Percentiles rank a stretch among this genome's conserved stretches.
phyloP scores from a whole-genome alignment of 116 monocot genomes.

The Phalaenopsis hybrid region DNA sequence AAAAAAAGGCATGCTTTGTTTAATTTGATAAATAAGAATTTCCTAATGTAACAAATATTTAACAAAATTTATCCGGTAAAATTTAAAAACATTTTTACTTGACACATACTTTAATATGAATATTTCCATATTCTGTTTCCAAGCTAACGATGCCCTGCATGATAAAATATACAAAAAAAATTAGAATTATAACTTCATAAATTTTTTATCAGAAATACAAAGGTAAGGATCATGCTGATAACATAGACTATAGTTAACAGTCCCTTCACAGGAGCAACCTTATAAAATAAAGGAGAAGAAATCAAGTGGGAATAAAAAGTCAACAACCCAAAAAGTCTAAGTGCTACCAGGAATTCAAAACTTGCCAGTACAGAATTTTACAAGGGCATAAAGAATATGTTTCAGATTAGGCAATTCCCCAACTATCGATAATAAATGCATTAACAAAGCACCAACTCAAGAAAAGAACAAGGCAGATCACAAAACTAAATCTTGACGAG shows the following conservation, averaged over 20 bases:
- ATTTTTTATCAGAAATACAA: background rate
- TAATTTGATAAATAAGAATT: no score
- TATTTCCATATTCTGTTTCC: conserved; percentile 72
- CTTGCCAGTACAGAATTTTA: no score
- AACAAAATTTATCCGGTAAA: background rate
- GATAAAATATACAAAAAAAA: background rate
- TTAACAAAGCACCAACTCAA: no score
- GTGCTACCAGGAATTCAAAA: background rate
- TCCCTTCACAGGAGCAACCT: background rate
- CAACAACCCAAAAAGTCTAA: background rate
- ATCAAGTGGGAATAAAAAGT: background rate
- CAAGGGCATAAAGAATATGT: no score
- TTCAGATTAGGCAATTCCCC: no score
- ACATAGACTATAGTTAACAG: no score
- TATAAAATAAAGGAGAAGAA: background rate
- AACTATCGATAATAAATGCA: no score
- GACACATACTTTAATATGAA: conserved; percentile 77
- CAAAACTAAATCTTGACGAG: no score
- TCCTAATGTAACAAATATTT: no score
- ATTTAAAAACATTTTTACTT: background rate
- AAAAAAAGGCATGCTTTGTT: no score
- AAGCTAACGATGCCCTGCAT: conserved; percentile 83
- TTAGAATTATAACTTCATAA: background rate
- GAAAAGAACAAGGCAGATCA: no score
- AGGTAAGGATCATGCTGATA: background rate